phyloP scores from a whole-genome alignment of 2,329 filamentous ascomycete species.

The Chaetomiaceae sp. region DNA sequence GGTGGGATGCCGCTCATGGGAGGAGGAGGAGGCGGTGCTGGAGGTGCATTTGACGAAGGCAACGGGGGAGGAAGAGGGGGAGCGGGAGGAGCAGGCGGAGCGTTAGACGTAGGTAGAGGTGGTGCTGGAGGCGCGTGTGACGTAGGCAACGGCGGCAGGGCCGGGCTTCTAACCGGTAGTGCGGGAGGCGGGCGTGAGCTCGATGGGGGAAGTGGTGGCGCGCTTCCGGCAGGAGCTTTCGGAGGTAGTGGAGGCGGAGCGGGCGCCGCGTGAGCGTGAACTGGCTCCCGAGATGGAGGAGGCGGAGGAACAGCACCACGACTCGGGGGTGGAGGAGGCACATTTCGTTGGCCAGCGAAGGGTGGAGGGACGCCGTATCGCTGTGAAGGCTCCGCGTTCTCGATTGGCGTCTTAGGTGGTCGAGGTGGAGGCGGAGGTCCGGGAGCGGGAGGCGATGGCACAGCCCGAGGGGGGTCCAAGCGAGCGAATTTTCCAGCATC shows the following conservation, averaged over 20 bases:
- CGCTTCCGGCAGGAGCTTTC: constrained; percentile 42
- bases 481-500: constrained; percentile 85
- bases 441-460: constrained; percentile 40
- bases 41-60: constrained; percentile 34
- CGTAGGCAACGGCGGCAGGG: constrained; percentile 27
- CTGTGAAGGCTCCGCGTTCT: constrained; percentile 57
- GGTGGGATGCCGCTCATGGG: constrained; percentile 30
- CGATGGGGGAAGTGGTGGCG: constrained; percentile 49
- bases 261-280: constrained; percentile 26
- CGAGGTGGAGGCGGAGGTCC: constrained; percentile 65
- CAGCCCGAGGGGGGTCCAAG: constrained; percentile 42
- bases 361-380: constrained; percentile 77
- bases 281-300: constrained; percentile 48
- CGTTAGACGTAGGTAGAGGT: constrained; percentile 29
- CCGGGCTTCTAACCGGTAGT: constrained; percentile 35
- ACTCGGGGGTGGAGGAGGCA: constrained; percentile 71
- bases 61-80: constrained; percentile 35
- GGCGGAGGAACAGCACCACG: constrained; percentile 69
- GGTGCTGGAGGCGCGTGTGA: constrained; percentile 31
- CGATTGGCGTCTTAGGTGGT: constrained; percentile 66
- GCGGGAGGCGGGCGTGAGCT: constrained; percentile 50
- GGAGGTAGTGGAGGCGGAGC: constrained; percentile 43
- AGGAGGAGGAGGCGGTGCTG: constrained; percentile 38
- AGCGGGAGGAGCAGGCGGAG: constrained; percentile 34
- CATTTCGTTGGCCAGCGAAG: constrained; percentile 63